Conservation (phyloP, 2,329 filamentous ascomycete species). For the Myriosclerotinia duriaeana region DNA sequence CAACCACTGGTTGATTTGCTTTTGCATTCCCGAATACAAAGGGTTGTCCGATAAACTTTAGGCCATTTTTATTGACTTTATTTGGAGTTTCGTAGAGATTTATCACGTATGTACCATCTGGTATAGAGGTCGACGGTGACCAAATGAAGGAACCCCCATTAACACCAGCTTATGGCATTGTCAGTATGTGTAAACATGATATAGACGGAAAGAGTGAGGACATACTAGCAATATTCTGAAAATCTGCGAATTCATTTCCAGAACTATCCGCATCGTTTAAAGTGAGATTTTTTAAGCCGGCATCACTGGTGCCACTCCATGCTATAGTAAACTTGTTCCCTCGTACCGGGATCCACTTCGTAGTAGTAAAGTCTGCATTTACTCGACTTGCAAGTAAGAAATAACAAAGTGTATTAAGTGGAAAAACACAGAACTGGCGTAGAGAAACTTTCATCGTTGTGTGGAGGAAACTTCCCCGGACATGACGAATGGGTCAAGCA, state of each 20-base stretch:
- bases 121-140: neutral
- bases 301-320: slow-evolving; percentile 9
- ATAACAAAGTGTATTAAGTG: neutral
- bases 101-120: neutral
- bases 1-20: neutral
- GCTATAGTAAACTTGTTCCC: slow-evolving; percentile 1
- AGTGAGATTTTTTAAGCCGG: neutral
- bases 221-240: slow-evolving; percentile 3
- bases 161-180: neutral
- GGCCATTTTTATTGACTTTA: neutral
- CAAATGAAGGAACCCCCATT: neutral
- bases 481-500: neutral
- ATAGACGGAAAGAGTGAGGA: neutral
- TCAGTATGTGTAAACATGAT: neutral
- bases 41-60: neutral
- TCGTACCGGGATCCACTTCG: neutral
- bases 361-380: neutral
- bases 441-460: neutral
- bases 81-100: neutral
- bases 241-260: slow-evolving; percentile 1
- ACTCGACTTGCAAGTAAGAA: neutral
- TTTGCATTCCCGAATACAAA: slow-evolving; percentile 2
- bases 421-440: neutral
- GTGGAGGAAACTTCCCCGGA: neutral
- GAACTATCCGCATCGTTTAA: neutral